Conservation (phyloP, 2,329 filamentous ascomycete species). For the Colletotrichum sp. region DNA sequence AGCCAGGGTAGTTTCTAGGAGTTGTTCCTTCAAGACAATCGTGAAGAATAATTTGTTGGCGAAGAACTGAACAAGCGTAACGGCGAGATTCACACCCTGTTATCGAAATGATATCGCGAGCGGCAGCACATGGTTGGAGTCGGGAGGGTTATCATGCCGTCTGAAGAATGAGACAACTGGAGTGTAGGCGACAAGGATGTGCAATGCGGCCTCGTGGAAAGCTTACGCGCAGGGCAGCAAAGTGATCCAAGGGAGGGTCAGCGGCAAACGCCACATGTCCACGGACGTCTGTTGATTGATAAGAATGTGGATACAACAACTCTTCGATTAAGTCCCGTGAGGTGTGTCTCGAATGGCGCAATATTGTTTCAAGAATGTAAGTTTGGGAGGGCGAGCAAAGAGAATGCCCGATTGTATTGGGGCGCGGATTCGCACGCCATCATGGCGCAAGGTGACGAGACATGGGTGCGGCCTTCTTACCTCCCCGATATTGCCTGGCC, state of each 20-base stretch:
- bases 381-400: not conserved
- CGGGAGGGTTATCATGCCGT: not conserved
- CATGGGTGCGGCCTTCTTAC: not conserved
- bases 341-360: conserved; percentile 1
- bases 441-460: conserved; percentile 14
- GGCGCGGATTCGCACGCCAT: conserved; percentile 12
- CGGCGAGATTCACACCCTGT: not conserved
- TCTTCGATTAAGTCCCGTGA: not conserved
- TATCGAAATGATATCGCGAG: not conserved
- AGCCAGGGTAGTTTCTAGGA: not conserved
- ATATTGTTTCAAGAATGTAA: conserved; percentile 7
- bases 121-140: not conserved
- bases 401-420: not conserved
- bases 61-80: not conserved
- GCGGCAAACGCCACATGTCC: not conserved
- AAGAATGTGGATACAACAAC: not conserved
- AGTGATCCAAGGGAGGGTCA: not conserved
- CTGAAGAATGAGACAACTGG: not conserved
- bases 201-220: not conserved
- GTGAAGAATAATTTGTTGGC: not conserved
- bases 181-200: not conserved
- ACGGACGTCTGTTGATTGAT: not conserved
- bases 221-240: not conserved
- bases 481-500: not conserved
- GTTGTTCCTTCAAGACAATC: not conserved